Evolutionary conservation across 208 protist species (phyloP), one percentile per base, ranked within the genome.

Genomic region (Acanthamoeba triangularis): DNA sequence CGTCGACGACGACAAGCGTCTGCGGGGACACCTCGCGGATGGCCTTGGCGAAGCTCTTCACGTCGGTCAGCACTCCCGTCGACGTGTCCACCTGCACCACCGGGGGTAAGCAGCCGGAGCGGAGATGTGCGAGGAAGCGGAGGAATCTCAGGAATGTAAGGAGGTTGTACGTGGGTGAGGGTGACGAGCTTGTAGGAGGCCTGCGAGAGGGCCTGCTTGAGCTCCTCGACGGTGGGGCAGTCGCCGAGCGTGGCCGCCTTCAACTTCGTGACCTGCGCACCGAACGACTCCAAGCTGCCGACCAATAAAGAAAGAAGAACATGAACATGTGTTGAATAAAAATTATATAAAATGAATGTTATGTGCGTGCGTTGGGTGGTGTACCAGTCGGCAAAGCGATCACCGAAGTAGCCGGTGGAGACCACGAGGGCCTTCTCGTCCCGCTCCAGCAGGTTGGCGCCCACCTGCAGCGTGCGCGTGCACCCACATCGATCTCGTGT

Each of bases 331-430:
- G 37, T 20, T 80, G 13, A 18, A 54, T 18, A 54, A 54, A 1
- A 54, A 54, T 18, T 10, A 11, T 18, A 54, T 18, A 54, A 11
- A 54, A 54, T 54, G 49, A 11, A 54, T 54, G 49, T 30, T 41
- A 2, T 18, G 16, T 11, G 47, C 6, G 54, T 30, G 35, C 10
- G 6, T 2, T 2, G 52, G 80, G 16, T 1, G 6, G 8, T 35
- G 61, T 93, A n/a, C 88, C 82, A 95, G 41, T 96, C 95, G 14
- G 47, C 88, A 88, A 96, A 96, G 76, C 69, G 69, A 6, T 96
- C 95, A 20, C 95, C 88, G 33, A 96, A 96, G 63, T 95, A 96
- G 74, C 95, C 95, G 13, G 87, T 96, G 76, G 33, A 90, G 30
- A 96, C 88, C 20, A 96, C 69, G 7, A 96, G 95, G 20, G 90